A percentile compares a stretch with the other conserved stretches of the same genome.
phyloP scores from a whole-genome alignment of 2,329 filamentous ascomycete species.

The Aspergillus glaucus region DNA sequence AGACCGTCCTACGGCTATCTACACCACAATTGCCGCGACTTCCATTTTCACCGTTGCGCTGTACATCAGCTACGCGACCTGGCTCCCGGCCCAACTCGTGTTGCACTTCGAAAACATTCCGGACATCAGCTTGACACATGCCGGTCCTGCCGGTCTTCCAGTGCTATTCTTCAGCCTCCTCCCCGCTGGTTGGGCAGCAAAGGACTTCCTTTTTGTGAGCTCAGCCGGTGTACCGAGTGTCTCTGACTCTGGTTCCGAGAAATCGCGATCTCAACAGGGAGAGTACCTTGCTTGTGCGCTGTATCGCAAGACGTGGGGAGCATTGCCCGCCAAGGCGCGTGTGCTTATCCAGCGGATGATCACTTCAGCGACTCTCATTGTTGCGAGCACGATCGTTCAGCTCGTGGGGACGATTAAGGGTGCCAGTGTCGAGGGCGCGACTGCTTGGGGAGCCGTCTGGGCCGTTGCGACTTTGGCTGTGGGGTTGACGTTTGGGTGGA shows the following conservation, averaged over 20 bases:
- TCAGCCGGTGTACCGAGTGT: conserved; percentile 41
- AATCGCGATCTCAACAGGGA: conserved; percentile 53
- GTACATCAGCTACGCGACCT: conserved; percentile 61
- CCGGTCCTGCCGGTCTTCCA: conserved; percentile 49
- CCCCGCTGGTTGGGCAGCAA: conserved; percentile 64
- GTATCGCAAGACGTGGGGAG: conserved; percentile 54
- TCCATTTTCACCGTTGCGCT: conserved; percentile 70
- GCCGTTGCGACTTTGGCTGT: conserved; percentile 42
- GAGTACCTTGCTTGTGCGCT: conserved; percentile 69
- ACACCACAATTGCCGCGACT: conserved; percentile 62
- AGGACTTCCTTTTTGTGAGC: conserved; percentile 66
- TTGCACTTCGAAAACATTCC: conserved; percentile 67
- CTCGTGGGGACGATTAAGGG: conserved; percentile 62
- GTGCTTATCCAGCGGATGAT: conserved; percentile 59
- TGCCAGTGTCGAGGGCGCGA: conserved; percentile 63
- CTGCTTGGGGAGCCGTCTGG: conserved; percentile 70
- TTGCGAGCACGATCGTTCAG: conserved; percentile 57
- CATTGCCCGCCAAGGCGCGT: conserved; percentile 53
- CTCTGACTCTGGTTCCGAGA: conserved; percentile 31
- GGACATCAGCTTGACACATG: conserved; percentile 62
- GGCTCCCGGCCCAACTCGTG: conserved; percentile 66
- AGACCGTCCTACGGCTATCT: conserved; percentile 56
- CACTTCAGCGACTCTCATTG: conserved; percentile 40
- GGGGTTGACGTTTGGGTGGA: conserved; percentile 32
- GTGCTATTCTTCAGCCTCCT: conserved; percentile 49